A percentile compares a stretch with the other conserved stretches of the same genome.
Evolutionary conservation across 2,329 filamentous ascomycete genomes (phyloP).

Genomic region (Microcyclospora pomicola): DNA sequence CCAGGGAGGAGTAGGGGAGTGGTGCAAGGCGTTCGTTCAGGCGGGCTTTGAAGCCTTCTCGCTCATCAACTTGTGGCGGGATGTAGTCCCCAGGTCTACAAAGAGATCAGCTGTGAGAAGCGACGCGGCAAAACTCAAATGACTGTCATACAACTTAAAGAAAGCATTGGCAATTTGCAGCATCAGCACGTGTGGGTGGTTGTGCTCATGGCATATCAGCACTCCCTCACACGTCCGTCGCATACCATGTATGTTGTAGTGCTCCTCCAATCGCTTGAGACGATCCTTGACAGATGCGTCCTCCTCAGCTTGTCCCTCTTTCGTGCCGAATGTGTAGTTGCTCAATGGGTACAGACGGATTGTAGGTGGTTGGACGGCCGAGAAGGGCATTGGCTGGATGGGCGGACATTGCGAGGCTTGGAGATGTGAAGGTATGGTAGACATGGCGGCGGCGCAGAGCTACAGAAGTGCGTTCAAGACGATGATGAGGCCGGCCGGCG

Average conservation of each 20-base stretch:
- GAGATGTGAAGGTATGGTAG: constrained; percentile 14
- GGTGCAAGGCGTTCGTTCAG: constrained; percentile 89
- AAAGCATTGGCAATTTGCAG: constrained; percentile 98
- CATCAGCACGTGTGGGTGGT: constrained; percentile 97
- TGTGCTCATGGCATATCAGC: constrained; percentile 96
- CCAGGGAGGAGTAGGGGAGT: constrained; percentile 58
- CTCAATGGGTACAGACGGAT: constrained; percentile 80
- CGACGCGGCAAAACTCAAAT: not conserved
- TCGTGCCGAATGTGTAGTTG: constrained; percentile 98
- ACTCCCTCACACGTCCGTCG: constrained; percentile 93
- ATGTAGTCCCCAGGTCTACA: constrained; percentile 83
- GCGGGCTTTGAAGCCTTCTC: constrained; percentile 84
- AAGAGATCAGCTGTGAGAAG: not conserved
- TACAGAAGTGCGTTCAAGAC: not conserved
- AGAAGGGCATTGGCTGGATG: constrained; percentile 48
- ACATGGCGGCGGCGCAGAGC: constrained; percentile 10
- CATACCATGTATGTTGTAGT: constrained; percentile 88
- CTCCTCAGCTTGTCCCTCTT: constrained; percentile 95
- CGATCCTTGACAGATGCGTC: constrained; percentile 90
- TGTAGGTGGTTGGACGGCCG: constrained; percentile 74
- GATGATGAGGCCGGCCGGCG: not conserved
- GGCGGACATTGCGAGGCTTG: constrained; percentile 15
- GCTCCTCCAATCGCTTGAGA: constrained; percentile 86
- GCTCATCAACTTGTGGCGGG: constrained; percentile 74
- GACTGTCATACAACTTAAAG: constrained; percentile 63